Conservation (phyloP, 1,139 yeast genomes). For the Candida freyschussii region DNA sequence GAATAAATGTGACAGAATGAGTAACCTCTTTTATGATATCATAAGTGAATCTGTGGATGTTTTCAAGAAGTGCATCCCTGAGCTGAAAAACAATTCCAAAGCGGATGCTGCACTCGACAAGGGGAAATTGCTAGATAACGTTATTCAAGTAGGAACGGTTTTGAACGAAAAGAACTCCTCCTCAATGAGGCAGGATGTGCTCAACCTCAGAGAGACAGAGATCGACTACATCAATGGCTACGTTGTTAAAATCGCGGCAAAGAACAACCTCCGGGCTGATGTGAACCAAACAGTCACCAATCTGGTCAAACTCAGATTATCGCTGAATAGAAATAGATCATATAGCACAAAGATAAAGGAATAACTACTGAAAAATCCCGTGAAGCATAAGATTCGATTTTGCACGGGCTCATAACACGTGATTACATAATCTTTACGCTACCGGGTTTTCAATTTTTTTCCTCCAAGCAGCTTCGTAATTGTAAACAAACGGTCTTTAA, state of each 20-base stretch:
- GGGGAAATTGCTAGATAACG: conserved; percentile 37
- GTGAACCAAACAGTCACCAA: conserved; percentile 30
- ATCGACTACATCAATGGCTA: conserved; percentile 78
- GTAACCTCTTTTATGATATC: conserved; percentile 40
- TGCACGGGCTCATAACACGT: no score
- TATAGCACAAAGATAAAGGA: background rate
- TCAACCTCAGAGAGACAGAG: conserved; percentile 60
- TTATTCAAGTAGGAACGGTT: conserved; percentile 43
- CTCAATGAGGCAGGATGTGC: conserved; percentile 84
- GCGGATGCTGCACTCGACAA: conserved; percentile 34
- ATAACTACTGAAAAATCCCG: no score
- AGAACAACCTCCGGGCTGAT: conserved; percentile 24
- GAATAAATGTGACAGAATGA: conserved; percentile 33
- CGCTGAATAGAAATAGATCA: conserved; percentile 16
- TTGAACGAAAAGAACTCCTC: conserved; percentile 59
- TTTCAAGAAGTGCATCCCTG: conserved; percentile 27
- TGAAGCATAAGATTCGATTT: no score
- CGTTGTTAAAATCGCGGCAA: conserved; percentile 45
- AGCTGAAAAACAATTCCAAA: conserved; percentile 23
- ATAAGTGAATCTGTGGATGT: conserved; percentile 43
- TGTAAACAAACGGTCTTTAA: background rate
- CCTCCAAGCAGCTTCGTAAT: no score
- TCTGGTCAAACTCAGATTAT: conserved; percentile 30
- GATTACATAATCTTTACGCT: no score
- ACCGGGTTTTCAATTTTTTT: background rate